A percentile compares a stretch with the other conserved stretches of the same genome.
These are phyloP conservation scores for Collybia mongolica DNA, from an alignment of 768 basidiomycete species.

Conservation along the genomic window DNA sequence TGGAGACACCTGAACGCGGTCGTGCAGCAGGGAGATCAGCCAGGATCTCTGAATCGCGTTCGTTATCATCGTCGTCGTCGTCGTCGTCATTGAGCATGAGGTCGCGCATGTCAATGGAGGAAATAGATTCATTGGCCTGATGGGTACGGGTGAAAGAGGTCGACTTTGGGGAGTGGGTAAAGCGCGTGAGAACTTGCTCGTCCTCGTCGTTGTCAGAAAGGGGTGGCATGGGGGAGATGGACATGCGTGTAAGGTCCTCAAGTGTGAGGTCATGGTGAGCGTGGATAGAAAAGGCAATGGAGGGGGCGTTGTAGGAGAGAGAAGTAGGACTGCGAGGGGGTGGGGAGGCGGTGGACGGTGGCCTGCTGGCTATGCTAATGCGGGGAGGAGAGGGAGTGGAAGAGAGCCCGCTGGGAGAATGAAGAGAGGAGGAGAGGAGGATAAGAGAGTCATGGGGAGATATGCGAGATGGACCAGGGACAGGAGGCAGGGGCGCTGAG, in stretches of 20 bases:
- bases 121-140: slow-evolving; percentile 24
- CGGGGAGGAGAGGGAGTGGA: background rate
- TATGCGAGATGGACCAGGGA: slow-evolving; percentile 62
- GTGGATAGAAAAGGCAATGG: slow-evolving; percentile 27
- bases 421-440: slow-evolving; percentile 32
- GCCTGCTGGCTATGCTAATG: background rate
- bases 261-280: background rate
- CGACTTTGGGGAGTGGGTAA: slow-evolving; percentile 1
- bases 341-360: slow-evolving; percentile 11
- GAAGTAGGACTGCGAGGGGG: slow-evolving; percentile 19
- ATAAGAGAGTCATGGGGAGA: slow-evolving; percentile 47
- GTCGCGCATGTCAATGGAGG: slow-evolving; percentile 34
- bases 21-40: slow-evolving; percentile 6
- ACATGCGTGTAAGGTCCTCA: no score
- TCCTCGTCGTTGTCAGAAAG: slow-evolving; percentile 25
- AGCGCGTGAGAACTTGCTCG: background rate
- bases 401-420: slow-evolving; percentile 29
- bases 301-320: slow-evolving; percentile 13
- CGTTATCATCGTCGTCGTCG: slow-evolving; percentile 7
- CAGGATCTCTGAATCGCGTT: slow-evolving; percentile 2
- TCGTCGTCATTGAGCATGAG: slow-evolving; percentile 21
- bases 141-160: background rate
- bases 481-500: slow-evolving; percentile 56
- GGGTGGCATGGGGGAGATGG: no score
- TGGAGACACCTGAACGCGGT: background rate